Evolutionary conservation across 163 green algal genomes (phyloP).

Genomic region (Chlamydomonas reinhardtii): DNA sequence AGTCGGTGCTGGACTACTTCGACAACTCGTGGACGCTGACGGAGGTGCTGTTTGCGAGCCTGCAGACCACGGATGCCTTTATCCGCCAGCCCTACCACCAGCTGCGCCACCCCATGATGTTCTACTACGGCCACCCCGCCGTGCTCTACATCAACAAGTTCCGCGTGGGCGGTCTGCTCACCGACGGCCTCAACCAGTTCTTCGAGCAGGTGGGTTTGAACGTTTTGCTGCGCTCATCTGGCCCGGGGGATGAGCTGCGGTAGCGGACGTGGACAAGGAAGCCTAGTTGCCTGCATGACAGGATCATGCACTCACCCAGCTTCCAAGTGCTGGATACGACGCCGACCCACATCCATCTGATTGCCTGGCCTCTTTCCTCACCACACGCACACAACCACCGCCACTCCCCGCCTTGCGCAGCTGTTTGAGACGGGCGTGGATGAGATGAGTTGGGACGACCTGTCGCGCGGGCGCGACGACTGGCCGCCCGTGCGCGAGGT

Average conservation of each 20-base stretch:
- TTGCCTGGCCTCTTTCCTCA: too few relatives aligned
- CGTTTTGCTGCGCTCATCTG: too few relatives aligned
- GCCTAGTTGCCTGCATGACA: too few relatives aligned
- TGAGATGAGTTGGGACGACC: constrained; percentile 89
- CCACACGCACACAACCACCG: too few relatives aligned
- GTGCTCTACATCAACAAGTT: constrained; percentile 90
- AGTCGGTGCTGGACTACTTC: constrained; percentile 83
- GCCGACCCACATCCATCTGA: too few relatives aligned
- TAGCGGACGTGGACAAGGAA: too few relatives aligned
- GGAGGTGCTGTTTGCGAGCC: constrained; percentile 61
- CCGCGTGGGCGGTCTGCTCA: constrained; percentile 79
- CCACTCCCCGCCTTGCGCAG: constrained; percentile 18
- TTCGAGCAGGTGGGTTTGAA: constrained; percentile 73
- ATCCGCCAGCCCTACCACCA: constrained; percentile 83
- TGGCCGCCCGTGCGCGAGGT: constrained; percentile 77
- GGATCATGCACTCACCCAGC: too few relatives aligned
- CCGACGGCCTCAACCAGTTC: constrained; percentile 71
- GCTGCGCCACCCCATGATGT: constrained; percentile 89
- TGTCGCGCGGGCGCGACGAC: constrained; percentile 79
- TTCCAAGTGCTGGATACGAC: too few relatives aligned
- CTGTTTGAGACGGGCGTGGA: constrained; percentile 82
- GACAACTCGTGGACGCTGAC: constrained; percentile 82
- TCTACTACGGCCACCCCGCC: constrained; percentile 86
- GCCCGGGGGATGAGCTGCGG: too few relatives aligned
- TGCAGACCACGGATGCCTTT: constrained; percentile 75